Evolutionary conservation across 1,284 basidiomycete genomes (phyloP).

Genomic region (Microbotryum lychnidis-dioicae): DNA sequence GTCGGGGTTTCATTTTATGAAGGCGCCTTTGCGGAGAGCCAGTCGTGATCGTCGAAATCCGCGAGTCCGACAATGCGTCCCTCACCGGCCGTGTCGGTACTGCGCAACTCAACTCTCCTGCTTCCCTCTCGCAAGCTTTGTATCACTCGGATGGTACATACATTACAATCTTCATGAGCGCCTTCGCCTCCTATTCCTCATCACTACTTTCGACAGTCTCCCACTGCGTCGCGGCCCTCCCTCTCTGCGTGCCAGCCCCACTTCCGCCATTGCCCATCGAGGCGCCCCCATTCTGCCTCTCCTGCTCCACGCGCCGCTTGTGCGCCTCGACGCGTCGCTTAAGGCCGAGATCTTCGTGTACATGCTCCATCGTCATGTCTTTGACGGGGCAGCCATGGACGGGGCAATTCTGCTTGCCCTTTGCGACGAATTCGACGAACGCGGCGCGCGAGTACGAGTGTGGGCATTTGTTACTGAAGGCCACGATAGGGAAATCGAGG

Average conservation of each 20-base stretch:
- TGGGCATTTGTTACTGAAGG: slow-evolving; percentile 16
- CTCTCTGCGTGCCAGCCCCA: slow-evolving; percentile 2
- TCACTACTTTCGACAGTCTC: slow-evolving; percentile 12
- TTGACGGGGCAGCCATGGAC: slow-evolving; percentile 14
- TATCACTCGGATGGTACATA: no score
- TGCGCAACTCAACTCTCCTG: no score
- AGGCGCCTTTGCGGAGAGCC: no score
- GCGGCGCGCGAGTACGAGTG: slow-evolving; percentile 21
- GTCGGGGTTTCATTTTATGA: no score
- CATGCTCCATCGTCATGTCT: background rate
- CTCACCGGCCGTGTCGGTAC: no score
- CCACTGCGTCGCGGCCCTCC: slow-evolving; percentile 7
- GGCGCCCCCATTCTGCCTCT: slow-evolving; percentile 3
- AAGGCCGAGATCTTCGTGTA: slow-evolving; percentile 9
- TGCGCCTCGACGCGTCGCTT: slow-evolving; percentile 14
- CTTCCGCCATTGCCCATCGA: background rate
- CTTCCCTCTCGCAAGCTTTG: no score
- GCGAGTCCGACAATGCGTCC: no score
- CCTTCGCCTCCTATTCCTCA: background rate
- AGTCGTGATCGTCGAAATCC: no score
- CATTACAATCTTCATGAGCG: no score
- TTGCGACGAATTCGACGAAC: slow-evolving; percentile 15
- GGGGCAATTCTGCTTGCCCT: slow-evolving; percentile 8
- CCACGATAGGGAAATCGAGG: background rate
- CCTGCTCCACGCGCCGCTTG: slow-evolving; percentile 6